Percentiles rank a stretch among this genome's conserved stretches.
Conservation (phyloP, 495 filamentous ascomycete species). For the Lichina pygmaea region DNA sequence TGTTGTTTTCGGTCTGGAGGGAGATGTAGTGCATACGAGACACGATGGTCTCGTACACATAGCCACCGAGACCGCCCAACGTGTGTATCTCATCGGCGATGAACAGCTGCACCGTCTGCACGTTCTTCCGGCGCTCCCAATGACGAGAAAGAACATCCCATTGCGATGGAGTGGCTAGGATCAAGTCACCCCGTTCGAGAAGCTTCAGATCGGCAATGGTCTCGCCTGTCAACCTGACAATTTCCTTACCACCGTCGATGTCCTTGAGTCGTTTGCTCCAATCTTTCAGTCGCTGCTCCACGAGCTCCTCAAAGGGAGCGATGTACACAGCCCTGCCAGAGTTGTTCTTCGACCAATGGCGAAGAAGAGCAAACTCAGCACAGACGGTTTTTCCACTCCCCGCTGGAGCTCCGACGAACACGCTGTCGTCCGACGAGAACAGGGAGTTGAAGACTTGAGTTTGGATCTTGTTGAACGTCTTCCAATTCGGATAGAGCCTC, state of each 20-base stretch:
- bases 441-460: conserved; percentile 91
- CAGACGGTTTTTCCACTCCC: conserved; percentile 93
- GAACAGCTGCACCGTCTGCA: conserved; percentile 74
- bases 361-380: conserved; percentile 76
- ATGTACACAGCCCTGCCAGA: conserved; percentile 72
- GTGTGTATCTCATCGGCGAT: conserved; percentile 93
- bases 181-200: conserved; percentile 66
- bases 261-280: conserved; percentile 55
- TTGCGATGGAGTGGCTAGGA: conserved; percentile 75
- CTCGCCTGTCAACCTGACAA: conserved; percentile 87
- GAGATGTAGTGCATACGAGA: conserved; percentile 95
- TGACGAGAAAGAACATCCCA: conserved; percentile 92
- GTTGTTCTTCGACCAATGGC: conserved; percentile 53
- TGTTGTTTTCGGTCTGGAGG: conserved; percentile 53
- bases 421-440: conserved; percentile 72
- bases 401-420: conserved; percentile 69
- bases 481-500: conserved; percentile 59
- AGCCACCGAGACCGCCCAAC: conserved; percentile 73
- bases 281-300: conserved; percentile 52
- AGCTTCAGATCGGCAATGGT: conserved; percentile 76
- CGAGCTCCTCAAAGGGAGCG: conserved; percentile 83
- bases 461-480: conserved; percentile 88
- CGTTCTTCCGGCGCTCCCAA: conserved; percentile 87
- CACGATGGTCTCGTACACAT: conserved; percentile 83
- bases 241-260: conserved; percentile 62